Evolutionary conservation across 768 basidiomycete genomes (phyloP).

Genomic region (Pisolithus albus): DNA sequence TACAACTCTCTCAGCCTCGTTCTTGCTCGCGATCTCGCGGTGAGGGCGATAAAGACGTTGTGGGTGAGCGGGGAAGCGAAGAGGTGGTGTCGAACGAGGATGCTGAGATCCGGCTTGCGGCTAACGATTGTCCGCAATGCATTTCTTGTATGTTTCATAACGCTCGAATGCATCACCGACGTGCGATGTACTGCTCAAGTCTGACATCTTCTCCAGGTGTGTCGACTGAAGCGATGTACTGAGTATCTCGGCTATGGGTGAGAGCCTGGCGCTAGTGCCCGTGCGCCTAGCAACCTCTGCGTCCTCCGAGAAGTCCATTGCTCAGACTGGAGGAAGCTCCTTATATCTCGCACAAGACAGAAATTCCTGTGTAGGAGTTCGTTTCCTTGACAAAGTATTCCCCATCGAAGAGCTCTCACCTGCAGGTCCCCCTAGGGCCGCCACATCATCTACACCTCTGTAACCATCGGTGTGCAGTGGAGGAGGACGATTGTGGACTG

Average conservation of each 20-base stretch:
- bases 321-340: conserved; percentile 51
- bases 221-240: neutral
- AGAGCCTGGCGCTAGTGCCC: neutral
- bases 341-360: conserved; percentile 23
- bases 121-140: conserved; percentile 22
- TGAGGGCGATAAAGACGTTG: conserved; percentile 24
- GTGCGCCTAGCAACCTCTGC: neutral
- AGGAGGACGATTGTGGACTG: neutral
- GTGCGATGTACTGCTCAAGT: conserved; percentile 12
- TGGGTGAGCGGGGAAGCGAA: conserved; percentile 31
- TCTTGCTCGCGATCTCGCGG: conserved; percentile 25
- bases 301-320: conserved; percentile 19
- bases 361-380: conserved; percentile 7
- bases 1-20: conserved; percentile 29
- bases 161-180: conserved; percentile 85
- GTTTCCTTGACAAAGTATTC: conserved; percentile 11
- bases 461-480: neutral
- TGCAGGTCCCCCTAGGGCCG: neutral
- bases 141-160: conserved; percentile 74
- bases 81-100: conserved; percentile 46
- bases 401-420: neutral
- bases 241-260: neutral
- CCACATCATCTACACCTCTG: neutral
- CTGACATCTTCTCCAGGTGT: conserved; percentile 9
- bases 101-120: conserved; percentile 50